A percentile compares a stretch with the other conserved stretches of the same genome.
Conservation (phyloP, 1,284 basidiomycete genomes). For the Ustilago sp. region DNA sequence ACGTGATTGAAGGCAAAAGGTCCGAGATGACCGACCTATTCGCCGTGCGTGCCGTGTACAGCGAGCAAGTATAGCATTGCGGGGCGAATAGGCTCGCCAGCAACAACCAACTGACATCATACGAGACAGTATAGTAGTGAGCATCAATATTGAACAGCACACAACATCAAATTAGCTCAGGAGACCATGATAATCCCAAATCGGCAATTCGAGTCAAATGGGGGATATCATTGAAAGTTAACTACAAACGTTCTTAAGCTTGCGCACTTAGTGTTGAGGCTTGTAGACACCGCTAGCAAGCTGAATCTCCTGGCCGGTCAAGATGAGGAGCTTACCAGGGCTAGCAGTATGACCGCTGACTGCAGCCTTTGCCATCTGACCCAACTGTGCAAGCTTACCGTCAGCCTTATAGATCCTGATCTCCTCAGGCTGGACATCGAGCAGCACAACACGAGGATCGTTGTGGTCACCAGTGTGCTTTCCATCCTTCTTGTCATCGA, state of each 20-base stretch:
- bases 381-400: conserved; percentile 44
- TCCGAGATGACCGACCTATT: conserved; percentile 2
- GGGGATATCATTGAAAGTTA: neutral
- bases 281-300: conserved; percentile 67
- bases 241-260: no score
- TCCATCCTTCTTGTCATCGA: conserved; percentile 88
- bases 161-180: neutral
- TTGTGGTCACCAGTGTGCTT: conserved; percentile 82
- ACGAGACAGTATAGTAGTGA: no score
- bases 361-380: conserved; percentile 74
- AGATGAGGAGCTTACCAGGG: conserved; percentile 77
- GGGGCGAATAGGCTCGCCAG: neutral
- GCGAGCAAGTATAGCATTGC: neutral
- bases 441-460: conserved; percentile 83
- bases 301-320: conserved; percentile 75
- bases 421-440: conserved; percentile 84
- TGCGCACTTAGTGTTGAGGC: conserved; percentile 18
- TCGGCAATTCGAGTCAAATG: neutral
- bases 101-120: neutral
- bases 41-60: neutral
- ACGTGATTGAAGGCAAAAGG: neutral
- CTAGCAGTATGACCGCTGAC: conserved; percentile 75
- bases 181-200: neutral
- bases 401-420: conserved; percentile 65
- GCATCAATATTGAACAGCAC: neutral